A percentile compares a stretch with the other conserved stretches of the same genome.
These are phyloP conservation scores for Cyclotella sp. DNA, from an alignment of 108 stramenopile genomes.

Conservation along the genomic window DNA sequence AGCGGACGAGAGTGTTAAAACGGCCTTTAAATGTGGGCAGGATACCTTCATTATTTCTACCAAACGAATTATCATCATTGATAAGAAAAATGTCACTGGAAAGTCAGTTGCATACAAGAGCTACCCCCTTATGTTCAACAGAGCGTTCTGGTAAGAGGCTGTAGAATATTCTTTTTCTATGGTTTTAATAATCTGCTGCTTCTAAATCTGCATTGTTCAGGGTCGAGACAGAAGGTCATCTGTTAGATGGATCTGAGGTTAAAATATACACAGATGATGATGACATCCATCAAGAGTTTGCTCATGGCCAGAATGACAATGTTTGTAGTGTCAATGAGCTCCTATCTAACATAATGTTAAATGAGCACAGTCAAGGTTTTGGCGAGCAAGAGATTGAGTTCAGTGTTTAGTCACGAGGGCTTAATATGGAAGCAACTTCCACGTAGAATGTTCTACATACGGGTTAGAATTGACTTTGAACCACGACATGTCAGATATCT, in stretches of 20 bases:
- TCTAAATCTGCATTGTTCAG: constrained; percentile 20
- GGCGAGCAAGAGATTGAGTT: constrained; percentile 21
- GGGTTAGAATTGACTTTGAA: no score
- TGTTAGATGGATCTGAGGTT: constrained; percentile 49
- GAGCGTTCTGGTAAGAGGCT: constrained; percentile 41
- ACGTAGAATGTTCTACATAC: no score
- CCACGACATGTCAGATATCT: no score
- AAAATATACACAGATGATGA: constrained; percentile 49
- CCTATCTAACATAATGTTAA: constrained; percentile 40
- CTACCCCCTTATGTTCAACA: constrained; percentile 58
- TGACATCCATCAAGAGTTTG: constrained; percentile 49
- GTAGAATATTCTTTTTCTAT: no score
- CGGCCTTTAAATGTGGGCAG: constrained; percentile 61
- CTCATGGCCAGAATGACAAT: constrained; percentile 45
- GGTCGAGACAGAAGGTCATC: constrained; percentile 68
- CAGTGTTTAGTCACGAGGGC: not conserved
- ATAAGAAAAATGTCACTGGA: constrained; percentile 69
- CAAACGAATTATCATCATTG: constrained; percentile 60
- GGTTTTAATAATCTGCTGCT: not conserved
- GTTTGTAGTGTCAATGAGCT: constrained; percentile 51
- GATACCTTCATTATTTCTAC: constrained; percentile 65
- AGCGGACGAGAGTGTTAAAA: constrained; percentile 59
- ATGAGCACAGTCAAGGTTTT: constrained; percentile 21
- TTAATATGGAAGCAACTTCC: no score
- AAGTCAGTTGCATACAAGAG: constrained; percentile 66